Conservation (phyloP, 2,329 filamentous ascomycete genomes). For the Cercospora sp. region DNA sequence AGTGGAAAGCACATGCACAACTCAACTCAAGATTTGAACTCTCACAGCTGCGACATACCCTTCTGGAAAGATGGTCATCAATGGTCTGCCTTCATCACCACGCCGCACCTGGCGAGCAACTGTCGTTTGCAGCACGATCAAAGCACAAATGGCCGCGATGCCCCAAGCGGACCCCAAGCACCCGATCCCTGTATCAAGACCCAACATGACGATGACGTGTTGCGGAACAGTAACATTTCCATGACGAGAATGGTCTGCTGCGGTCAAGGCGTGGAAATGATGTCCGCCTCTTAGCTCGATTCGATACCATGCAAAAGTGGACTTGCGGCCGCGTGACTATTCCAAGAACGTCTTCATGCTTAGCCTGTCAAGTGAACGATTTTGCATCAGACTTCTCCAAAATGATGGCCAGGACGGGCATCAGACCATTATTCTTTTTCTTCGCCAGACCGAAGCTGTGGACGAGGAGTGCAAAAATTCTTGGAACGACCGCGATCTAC, state of each 20-base stretch:
- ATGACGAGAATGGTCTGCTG: background rate
- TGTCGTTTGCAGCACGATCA: background rate
- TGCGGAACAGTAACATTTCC: background rate
- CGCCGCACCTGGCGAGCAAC: background rate
- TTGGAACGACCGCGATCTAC: background rate
- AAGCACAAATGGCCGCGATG: background rate
- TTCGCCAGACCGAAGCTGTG: background rate
- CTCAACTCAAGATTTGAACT: background rate
- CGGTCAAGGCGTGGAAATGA: background rate
- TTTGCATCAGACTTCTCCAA: background rate
- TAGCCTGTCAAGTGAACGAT: background rate
- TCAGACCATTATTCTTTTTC: background rate
- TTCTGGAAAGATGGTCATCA: background rate
- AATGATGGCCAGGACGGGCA: background rate
- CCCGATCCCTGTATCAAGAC: background rate
- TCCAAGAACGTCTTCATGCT: background rate
- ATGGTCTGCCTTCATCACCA: background rate
- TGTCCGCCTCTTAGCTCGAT: background rate
- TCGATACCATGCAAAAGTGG: background rate
- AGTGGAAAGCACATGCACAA: background rate
- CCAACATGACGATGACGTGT: background rate
- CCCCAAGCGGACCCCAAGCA: background rate
- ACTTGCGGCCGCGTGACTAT: background rate
- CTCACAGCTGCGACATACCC: background rate
- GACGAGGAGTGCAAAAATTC: background rate